A percentile compares a stretch with the other conserved stretches of the same genome.
These are phyloP conservation scores for Chalciporus sphaerocephalus DNA, from an alignment of 768 basidiomycete species.

Conservation along the genomic window DNA sequence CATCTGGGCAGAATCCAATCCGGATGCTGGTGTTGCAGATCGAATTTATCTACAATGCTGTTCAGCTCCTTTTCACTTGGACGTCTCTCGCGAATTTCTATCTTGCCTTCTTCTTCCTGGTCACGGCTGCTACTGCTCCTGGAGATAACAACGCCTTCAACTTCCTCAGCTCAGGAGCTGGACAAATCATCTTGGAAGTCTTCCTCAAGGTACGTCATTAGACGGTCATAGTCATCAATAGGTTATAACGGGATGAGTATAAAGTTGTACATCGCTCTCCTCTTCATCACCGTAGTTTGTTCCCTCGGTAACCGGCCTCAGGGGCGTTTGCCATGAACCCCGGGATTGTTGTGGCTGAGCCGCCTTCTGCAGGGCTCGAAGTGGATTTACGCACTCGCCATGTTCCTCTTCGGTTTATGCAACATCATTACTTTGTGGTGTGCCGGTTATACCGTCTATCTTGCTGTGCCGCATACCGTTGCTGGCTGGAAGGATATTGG, in stretches of 20 bases:
- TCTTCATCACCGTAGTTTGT: conserved; percentile 80
- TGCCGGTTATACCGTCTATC: conserved; percentile 86
- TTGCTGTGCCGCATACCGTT: conserved; percentile 71
- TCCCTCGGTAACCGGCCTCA: conserved; percentile 91
- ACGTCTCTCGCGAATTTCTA: conserved; percentile 92
- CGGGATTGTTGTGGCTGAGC: conserved; percentile 2
- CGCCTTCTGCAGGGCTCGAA: conserved; percentile 60
- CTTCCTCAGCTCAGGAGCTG: conserved; percentile 70
- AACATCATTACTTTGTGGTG: conserved; percentile 82
- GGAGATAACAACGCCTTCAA: conserved; percentile 67
- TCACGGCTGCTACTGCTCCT: conserved; percentile 69
- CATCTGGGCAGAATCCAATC: conserved; percentile 85
- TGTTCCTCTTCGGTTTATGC: conserved; percentile 74
- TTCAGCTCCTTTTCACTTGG: conserved; percentile 93
- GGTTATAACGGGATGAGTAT: conserved; percentile 2
- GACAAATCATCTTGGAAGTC: conserved; percentile 69
- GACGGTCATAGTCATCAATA: conserved; percentile 15
- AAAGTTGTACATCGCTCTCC: conserved; percentile 75
- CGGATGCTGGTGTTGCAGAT: conserved; percentile 76
- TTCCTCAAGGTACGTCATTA: conserved; percentile 50
- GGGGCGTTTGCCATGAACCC: conserved; percentile 20
- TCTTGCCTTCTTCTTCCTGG: conserved; percentile 90
- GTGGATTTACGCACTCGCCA: conserved; percentile 74
- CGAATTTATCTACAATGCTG: conserved; percentile 87
- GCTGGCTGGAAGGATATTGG: conserved; percentile 71